These are phyloP conservation scores for Fusarium sublunatum DNA, from an alignment of 2,329 filamentous ascomycete species.

Conservation along the genomic window DNA sequence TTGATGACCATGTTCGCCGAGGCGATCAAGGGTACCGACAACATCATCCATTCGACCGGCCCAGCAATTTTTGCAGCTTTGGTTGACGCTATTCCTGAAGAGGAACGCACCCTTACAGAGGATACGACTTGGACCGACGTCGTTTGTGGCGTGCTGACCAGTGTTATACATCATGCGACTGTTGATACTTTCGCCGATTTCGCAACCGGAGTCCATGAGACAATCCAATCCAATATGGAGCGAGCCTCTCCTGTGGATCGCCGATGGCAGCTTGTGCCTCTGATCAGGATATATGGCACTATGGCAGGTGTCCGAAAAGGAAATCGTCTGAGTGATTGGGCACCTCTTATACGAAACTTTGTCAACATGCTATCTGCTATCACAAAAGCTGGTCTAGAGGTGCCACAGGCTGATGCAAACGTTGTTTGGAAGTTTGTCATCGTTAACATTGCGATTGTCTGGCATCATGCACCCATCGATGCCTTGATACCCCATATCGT, in stretches of 20 bases:
- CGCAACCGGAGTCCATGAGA: conserved; percentile 69
- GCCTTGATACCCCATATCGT: conserved; percentile 77
- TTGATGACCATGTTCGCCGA: conserved; percentile 94
- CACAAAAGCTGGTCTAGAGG: conserved; percentile 53
- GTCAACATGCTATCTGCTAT: conserved; percentile 63
- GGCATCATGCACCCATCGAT: conserved; percentile 83
- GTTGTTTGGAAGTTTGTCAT: conserved; percentile 69
- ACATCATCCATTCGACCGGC: conserved; percentile 69
- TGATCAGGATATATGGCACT: conserved; percentile 72
- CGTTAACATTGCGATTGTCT: conserved; percentile 71
- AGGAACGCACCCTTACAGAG: conserved; percentile 61
- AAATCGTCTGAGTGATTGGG: conserved; percentile 78
- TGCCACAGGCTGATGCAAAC: conserved; percentile 52
- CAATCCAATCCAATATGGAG: conserved; percentile 53
- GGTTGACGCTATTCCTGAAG: conserved; percentile 61
- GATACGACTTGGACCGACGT: conserved; percentile 70
- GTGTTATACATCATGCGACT: conserved; percentile 84
- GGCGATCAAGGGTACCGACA: conserved; percentile 73
- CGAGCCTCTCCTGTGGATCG: conserved; percentile 41
- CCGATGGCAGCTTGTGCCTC: conserved; percentile 58
- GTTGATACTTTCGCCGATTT: conserved; percentile 78
- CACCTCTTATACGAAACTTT: conserved; percentile 67
- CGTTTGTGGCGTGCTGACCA: conserved; percentile 80
- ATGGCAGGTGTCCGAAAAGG: conserved; percentile 85
- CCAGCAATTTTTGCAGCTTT: conserved; percentile 64